These are phyloP conservation scores for Microthlaspi erraticum DNA, from an alignment of 345 rosid species.

Conservation along the genomic window DNA sequence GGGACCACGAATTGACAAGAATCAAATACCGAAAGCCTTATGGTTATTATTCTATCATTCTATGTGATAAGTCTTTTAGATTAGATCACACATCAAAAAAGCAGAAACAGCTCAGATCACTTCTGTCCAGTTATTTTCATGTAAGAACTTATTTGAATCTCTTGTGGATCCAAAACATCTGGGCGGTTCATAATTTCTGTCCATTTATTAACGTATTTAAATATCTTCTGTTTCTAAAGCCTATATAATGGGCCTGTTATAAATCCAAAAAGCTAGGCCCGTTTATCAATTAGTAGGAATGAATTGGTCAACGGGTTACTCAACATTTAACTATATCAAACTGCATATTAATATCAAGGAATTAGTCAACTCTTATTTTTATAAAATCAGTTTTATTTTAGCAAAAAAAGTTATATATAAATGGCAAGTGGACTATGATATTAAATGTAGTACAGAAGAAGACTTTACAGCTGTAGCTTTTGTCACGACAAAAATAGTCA, in stretches of 20 bases:
- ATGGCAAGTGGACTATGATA: slow-evolving; percentile 27
- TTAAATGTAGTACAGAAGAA: slow-evolving; percentile 22
- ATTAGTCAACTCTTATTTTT: slow-evolving; percentile 20
- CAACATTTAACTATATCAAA: slow-evolving; percentile 15
- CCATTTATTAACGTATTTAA: no score
- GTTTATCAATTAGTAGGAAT: no score
- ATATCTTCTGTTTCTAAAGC: no score
- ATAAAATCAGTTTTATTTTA: no score
- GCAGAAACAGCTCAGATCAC: slow-evolving; percentile 13
- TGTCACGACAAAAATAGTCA: slow-evolving; percentile 31
- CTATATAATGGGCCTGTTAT: no score
- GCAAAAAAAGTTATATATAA: no score
- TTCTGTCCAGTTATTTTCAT: not conserved
- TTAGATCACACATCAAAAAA: slow-evolving; percentile 24
- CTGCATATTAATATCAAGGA: not conserved
- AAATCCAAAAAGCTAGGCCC: no score
- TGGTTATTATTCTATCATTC: slow-evolving; percentile 36
- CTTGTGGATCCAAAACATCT: not conserved
- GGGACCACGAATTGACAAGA: slow-evolving; percentile 23
- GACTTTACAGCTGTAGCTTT: slow-evolving; percentile 41
- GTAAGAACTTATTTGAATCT: not conserved
- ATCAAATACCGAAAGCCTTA: slow-evolving; percentile 36
- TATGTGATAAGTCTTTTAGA: not conserved
- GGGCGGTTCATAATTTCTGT: not conserved
- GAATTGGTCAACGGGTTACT: no score